Conservation (phyloP, 345 rosid species). For the Syzygium aqueum region DNA sequence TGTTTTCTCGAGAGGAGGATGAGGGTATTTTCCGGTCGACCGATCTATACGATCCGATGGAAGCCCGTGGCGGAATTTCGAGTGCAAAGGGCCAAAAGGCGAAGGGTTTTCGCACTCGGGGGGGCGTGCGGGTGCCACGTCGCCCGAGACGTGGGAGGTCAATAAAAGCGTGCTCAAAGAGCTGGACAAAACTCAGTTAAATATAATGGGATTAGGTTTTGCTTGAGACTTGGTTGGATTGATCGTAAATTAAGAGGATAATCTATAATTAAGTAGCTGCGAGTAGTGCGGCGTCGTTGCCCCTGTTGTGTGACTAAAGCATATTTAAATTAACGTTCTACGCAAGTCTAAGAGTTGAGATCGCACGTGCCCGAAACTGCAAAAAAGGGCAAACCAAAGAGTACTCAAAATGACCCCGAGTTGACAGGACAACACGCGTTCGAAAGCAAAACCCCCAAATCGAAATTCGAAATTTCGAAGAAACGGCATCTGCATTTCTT, state of each 20-base stretch:
- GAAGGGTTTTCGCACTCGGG: neutral
- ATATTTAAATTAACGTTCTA: neutral
- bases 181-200: no score
- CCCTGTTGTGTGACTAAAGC: neutral
- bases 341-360: neutral
- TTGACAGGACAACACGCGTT: neutral
- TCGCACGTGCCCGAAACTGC: neutral
- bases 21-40: neutral
- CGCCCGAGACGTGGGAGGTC: neutral
- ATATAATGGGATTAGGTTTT: neutral
- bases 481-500: neutral
- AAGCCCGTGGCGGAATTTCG: neutral
- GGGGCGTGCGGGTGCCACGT: neutral
- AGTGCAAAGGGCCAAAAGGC: neutral
- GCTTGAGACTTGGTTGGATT: no score
- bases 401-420: neutral
- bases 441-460: neutral
- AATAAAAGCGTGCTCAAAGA: neutral
- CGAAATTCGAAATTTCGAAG: neutral
- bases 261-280: neutral
- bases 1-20: neutral
- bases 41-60: rapidly evolving
- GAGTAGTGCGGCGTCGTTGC: neutral
- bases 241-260: neutral
- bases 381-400: neutral